These are phyloP conservation scores for Prunus yedoensis DNA, from an alignment of 331 rosid genomes.

Conservation along the genomic window DNA sequence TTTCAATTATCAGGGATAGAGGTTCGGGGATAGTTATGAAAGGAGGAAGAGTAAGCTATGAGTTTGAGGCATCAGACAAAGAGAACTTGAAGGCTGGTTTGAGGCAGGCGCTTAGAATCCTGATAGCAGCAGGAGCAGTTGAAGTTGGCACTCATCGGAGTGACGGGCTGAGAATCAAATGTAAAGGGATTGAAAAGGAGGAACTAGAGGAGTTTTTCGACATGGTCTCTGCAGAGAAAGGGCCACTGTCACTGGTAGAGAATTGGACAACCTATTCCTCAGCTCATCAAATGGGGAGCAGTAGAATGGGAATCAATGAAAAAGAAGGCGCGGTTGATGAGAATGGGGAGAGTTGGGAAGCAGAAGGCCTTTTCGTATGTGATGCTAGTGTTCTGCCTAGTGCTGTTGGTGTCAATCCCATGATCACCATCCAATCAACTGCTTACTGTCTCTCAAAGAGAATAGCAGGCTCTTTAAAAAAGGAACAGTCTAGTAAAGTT, in stretches of 20 bases:
- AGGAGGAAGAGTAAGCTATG: conserved; percentile 53
- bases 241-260: conserved; percentile 51
- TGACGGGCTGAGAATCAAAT: conserved; percentile 67
- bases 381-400: conserved; percentile 82
- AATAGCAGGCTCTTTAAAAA: conserved; percentile 22
- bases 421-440: conserved; percentile 83
- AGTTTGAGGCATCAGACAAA: conserved; percentile 45
- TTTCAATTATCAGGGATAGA: conserved; percentile 58
- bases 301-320: conserved; percentile 66
- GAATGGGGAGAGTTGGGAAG: conserved; percentile 91
- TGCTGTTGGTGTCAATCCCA: conserved; percentile 94
- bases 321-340: conserved; percentile 67
- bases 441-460: conserved; percentile 63
- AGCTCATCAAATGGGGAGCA: conserved; percentile 95
- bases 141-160: conserved; percentile 85
- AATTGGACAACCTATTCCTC: conserved; percentile 51
- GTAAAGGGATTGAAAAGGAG: conserved; percentile 43
- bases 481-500: neutral
- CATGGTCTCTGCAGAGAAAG: conserved; percentile 39
- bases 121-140: conserved; percentile 71
- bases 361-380: conserved; percentile 69
- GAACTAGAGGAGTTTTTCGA: conserved; percentile 61
- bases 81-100: conserved; percentile 66
- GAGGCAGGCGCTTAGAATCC: conserved; percentile 63
- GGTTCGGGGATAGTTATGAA: conserved; percentile 57